Conservation (phyloP, 495 filamentous ascomycete species). For the Antarctomyces pellizariae region DNA sequence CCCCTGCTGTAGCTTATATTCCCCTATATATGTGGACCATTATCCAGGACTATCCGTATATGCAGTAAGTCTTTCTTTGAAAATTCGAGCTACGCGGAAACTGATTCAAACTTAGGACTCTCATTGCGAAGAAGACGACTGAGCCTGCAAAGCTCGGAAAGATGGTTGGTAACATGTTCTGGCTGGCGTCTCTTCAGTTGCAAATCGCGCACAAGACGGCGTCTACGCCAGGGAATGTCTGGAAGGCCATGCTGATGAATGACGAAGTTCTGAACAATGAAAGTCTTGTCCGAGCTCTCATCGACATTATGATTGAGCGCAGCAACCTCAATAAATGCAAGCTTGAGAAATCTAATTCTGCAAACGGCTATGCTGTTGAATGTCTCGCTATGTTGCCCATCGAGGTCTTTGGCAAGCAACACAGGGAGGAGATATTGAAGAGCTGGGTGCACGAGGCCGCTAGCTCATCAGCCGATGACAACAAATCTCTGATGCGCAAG, state of each 20-base stretch:
- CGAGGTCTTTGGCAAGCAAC: slow-evolving; percentile 12
- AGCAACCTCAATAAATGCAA: too few relatives aligned
- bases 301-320: too few relatives aligned
- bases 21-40: too few relatives aligned
- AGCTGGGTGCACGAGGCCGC: slow-evolving; percentile 2
- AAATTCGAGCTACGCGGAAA: too few relatives aligned
- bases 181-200: slow-evolving; percentile 8
- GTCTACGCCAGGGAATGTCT: slow-evolving; percentile 1
- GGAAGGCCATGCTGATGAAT: slow-evolving; percentile 2
- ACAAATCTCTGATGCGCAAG: slow-evolving; percentile 1
- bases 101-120: slow-evolving; percentile 3
- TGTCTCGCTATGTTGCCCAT: slow-evolving; percentile 6
- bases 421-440: slow-evolving; percentile 17
- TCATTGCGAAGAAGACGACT: slow-evolving; percentile 1
- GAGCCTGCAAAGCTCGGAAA: background rate
- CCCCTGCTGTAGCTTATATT: slow-evolving; percentile 1
- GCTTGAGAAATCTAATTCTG: too few relatives aligned
- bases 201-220: background rate
- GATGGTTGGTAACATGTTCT: slow-evolving; percentile 7
- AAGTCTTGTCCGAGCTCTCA: slow-evolving; percentile 1
- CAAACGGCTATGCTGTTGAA: slow-evolving; percentile 7
- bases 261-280: slow-evolving; percentile 5
- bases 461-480: background rate
- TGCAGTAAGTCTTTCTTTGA: slow-evolving; percentile 4
- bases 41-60: too few relatives aligned